These are phyloP conservation scores for Xylariomycetidae sp. DNA, from an alignment of 2,329 filamentous ascomycete genomes.

Conservation along the genomic window DNA sequence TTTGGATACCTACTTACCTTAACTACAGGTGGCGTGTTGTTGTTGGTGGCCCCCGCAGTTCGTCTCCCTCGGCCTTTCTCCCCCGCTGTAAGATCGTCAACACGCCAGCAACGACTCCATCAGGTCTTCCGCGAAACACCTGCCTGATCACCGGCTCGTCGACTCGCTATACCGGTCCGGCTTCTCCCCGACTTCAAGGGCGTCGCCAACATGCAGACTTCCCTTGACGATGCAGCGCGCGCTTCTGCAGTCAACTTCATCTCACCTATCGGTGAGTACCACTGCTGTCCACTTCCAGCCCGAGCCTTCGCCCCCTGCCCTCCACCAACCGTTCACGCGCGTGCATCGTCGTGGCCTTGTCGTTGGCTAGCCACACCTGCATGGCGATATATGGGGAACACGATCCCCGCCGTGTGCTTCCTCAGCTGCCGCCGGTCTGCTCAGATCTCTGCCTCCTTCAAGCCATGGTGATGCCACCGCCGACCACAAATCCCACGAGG, in stretches of 20 bases:
- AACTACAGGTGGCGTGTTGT: no score
- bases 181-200: no score
- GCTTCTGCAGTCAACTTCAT: conserved; percentile 44
- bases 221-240: conserved; percentile 40
- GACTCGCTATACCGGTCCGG: no score
- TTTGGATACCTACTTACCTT: no score
- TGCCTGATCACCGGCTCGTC: no score
- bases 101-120: no score
- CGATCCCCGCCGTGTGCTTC: conserved; percentile 16
- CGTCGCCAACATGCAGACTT: conserved; percentile 33
- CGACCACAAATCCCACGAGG: no score
- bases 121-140: no score
- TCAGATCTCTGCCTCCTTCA: conserved; percentile 12
- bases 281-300: conserved; percentile 4
- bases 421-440: conserved; percentile 21
- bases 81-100: no score
- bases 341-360: conserved; percentile 36
- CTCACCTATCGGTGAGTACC: conserved; percentile 49
- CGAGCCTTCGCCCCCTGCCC: conserved; percentile 10
- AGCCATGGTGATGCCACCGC: no score
- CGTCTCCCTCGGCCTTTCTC: no score
- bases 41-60: no score
- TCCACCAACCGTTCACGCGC: conserved; percentile 43
- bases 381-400: conserved; percentile 27
- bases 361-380: conserved; percentile 36